phyloP scores from a whole-genome alignment of 2,329 filamentous ascomycete species.

The Alternaria brassicicola region DNA sequence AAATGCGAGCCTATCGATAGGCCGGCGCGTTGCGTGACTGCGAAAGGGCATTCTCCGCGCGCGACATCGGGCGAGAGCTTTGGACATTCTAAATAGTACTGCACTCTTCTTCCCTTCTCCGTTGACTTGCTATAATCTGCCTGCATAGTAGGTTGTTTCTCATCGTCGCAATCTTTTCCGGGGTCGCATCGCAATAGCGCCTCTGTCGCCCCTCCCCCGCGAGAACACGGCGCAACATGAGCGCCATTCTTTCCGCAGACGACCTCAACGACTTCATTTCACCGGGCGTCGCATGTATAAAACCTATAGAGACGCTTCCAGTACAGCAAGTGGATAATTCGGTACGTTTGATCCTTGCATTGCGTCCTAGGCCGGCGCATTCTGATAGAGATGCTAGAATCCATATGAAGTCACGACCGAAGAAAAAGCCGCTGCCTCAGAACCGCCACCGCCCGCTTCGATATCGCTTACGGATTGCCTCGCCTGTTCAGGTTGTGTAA shows the following conservation, averaged over 20 bases:
- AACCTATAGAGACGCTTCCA: slow-evolving; percentile 92
- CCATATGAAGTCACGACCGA: slow-evolving; percentile 91
- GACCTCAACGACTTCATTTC: slow-evolving; percentile 99
- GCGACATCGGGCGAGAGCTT: slow-evolving; percentile 20
- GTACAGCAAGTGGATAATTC: slow-evolving; percentile 54
- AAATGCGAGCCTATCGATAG: slow-evolving; percentile 43
- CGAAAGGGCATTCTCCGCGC: slow-evolving; percentile 33
- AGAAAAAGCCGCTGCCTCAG: slow-evolving; percentile 67
- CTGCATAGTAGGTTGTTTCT: neutral
- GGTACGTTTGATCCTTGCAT: slow-evolving; percentile 42
- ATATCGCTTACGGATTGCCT: slow-evolving; percentile 98
- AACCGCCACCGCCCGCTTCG: slow-evolving; percentile 75
- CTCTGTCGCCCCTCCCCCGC: slow-evolving; percentile 24
- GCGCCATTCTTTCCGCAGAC: slow-evolving; percentile 94
- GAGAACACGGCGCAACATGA: slow-evolving; percentile 65
- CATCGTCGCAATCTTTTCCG: neutral
- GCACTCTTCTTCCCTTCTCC: slow-evolving; percentile 6
- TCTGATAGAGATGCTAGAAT: slow-evolving; percentile 52
- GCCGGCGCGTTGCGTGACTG: slow-evolving; percentile 24
- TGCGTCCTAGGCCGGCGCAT: slow-evolving; percentile 22
- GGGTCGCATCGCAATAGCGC: slow-evolving; percentile 2
- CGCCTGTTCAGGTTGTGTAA: slow-evolving; percentile 96
- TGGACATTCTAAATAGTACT: slow-evolving; percentile 10
- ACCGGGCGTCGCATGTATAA: slow-evolving; percentile 96
- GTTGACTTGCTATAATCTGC: neutral